phyloP scores from a whole-genome alignment of 345 rosid genomes.

The Gossypium raimondii region DNA sequence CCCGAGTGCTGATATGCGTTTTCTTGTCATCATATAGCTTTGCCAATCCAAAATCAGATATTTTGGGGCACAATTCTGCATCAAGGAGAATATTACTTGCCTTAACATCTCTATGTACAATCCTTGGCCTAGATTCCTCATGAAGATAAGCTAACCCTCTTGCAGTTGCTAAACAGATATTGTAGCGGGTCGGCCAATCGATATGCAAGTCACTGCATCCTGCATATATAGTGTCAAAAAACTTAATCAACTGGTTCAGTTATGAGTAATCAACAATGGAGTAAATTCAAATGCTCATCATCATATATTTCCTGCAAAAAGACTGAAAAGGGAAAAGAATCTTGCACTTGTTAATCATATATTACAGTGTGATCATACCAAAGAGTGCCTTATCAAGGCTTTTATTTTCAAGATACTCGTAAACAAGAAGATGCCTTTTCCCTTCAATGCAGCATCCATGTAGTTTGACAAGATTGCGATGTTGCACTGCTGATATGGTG shows the following conservation, averaged over 20 bases:
- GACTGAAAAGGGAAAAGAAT: too few relatives aligned
- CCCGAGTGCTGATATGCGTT: slow-evolving; percentile 55
- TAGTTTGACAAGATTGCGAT: slow-evolving; percentile 68
- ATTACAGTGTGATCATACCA: slow-evolving; percentile 25
- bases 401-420: slow-evolving; percentile 67
- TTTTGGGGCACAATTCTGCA: slow-evolving; percentile 45
- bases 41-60: slow-evolving; percentile 60
- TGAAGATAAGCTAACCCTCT: slow-evolving; percentile 52
- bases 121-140: slow-evolving; percentile 46
- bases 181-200: slow-evolving; percentile 38
- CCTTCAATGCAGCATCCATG: slow-evolving; percentile 70
- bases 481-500: slow-evolving; percentile 49
- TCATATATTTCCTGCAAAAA: too few relatives aligned
- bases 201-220: slow-evolving; percentile 30
- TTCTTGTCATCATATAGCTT: slow-evolving; percentile 54
- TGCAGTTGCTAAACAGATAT: slow-evolving; percentile 40
- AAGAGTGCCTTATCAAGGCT: slow-evolving; percentile 73
- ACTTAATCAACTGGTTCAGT: background rate
- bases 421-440: slow-evolving; percentile 54
- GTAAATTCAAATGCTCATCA: too few relatives aligned
- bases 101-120: slow-evolving; percentile 56
- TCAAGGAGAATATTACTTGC: slow-evolving; percentile 52
- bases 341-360: too few relatives aligned
- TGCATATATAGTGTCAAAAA: background rate
- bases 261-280: too few relatives aligned